Evolutionary conservation across 768 basidiomycete genomes (phyloP).

Genomic region (Fomitopsis pulvina): DNA sequence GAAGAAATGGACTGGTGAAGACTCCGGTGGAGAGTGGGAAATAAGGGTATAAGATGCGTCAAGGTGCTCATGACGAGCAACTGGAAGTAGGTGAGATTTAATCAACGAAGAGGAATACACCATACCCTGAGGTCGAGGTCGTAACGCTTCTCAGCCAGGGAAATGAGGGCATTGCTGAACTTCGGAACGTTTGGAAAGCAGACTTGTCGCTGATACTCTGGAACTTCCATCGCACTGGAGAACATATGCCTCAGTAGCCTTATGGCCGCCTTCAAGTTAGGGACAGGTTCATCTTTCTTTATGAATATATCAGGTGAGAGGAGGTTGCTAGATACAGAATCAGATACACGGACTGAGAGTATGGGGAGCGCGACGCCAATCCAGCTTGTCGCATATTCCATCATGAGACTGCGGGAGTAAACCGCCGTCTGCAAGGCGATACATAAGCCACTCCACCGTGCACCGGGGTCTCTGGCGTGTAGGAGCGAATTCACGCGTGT

Average conservation of each 20-base stretch:
- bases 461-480: constrained; percentile 70
- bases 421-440: constrained; percentile 61
- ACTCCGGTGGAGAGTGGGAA: constrained; percentile 61
- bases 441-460: constrained; percentile 76
- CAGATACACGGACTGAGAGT: constrained; percentile 55
- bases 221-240: constrained; percentile 46
- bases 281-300: constrained; percentile 64
- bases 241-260: constrained; percentile 60
- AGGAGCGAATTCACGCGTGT: constrained; percentile 68
- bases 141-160: constrained; percentile 43
- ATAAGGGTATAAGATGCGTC: constrained; percentile 48
- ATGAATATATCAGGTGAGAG: not conserved
- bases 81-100: constrained; percentile 12
- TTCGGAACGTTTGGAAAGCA: constrained; percentile 67
- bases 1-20: constrained; percentile 45
- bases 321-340: not conserved
- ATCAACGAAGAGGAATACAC: not conserved
- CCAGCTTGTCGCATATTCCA: constrained; percentile 73
- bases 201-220: constrained; percentile 80
- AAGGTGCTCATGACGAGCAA: constrained; percentile 41
- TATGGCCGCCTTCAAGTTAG: constrained; percentile 57
- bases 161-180: constrained; percentile 52
- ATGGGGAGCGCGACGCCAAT: constrained; percentile 54
- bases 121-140: constrained; percentile 52
- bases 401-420: constrained; percentile 51